These are phyloP conservation scores for Tetracladium setigerum DNA, from an alignment of 495 filamentous ascomycete genomes.

Conservation along the genomic window DNA sequence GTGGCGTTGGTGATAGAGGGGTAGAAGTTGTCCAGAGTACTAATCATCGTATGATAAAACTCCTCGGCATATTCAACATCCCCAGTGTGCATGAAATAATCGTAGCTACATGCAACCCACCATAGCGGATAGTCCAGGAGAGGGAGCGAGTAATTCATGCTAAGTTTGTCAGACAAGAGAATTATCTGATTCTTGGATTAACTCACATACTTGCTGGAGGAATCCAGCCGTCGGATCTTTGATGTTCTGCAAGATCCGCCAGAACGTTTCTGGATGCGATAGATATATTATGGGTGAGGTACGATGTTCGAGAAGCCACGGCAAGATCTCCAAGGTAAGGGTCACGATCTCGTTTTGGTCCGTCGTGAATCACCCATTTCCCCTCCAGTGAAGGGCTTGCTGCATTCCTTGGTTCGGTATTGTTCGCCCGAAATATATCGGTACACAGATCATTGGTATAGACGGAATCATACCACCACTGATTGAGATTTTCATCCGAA, in stretches of 20 bases:
- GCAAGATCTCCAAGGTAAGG: slow-evolving; percentile 42
- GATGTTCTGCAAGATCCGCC: slow-evolving; percentile 36
- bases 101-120: slow-evolving; percentile 36
- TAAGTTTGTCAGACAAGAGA: slow-evolving; percentile 7
- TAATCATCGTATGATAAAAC: slow-evolving; percentile 31
- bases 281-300: slow-evolving; percentile 33
- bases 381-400: slow-evolving; percentile 29
- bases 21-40: slow-evolving; percentile 33
- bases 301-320: slow-evolving; percentile 33
- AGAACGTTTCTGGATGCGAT: slow-evolving; percentile 32
- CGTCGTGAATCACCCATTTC: slow-evolving; percentile 36
- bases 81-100: slow-evolving; percentile 38
- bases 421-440: slow-evolving; percentile 28
- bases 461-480: slow-evolving; percentile 41
- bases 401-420: slow-evolving; percentile 31
- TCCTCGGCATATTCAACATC: slow-evolving; percentile 22
- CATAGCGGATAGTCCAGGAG: slow-evolving; percentile 41
- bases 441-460: slow-evolving; percentile 39
- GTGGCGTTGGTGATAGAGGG: slow-evolving; percentile 22
- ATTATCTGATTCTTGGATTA: not conserved
- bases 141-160: slow-evolving; percentile 34
- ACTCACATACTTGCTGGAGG: slow-evolving; percentile 40
- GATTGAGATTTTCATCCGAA: slow-evolving; percentile 35
- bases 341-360: slow-evolving; percentile 40
- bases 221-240: slow-evolving; percentile 41